These are phyloP conservation scores for Vachellia collinsii DNA, from an alignment of 306 rosid genomes.

Conservation along the genomic window DNA sequence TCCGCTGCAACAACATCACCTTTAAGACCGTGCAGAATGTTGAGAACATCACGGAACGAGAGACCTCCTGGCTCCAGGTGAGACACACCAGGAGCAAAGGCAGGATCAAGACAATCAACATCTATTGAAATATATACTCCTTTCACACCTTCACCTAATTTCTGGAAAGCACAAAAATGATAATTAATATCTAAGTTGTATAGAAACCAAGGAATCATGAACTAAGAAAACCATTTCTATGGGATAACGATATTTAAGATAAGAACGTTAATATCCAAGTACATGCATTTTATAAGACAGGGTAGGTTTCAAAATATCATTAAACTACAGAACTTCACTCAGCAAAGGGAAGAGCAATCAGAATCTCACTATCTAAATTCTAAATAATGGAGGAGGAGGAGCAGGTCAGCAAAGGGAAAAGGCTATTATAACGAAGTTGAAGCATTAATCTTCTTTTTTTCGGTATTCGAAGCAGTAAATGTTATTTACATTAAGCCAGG, in stretches of 20 bases:
- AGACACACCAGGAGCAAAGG: conserved; percentile 98
- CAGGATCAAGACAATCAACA: conserved; percentile 92
- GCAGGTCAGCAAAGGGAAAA: background rate
- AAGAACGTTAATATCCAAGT: background rate
- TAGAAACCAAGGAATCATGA: conserved; percentile 25
- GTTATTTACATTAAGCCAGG: background rate
- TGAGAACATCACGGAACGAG: conserved; percentile 86
- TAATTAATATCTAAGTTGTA: background rate
- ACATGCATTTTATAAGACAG: background rate
- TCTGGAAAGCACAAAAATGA: conserved; percentile 48
- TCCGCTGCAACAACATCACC: conserved; percentile 87
- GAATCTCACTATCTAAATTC: background rate
- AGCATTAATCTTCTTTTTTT: background rate
- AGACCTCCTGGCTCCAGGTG: conserved; percentile 97
- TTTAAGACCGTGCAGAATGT: conserved; percentile 89
- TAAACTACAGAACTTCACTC: background rate
- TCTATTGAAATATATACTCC: conserved; percentile 93
- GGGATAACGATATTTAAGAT: background rate
- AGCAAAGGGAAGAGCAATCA: background rate
- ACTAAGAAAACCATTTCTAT: background rate
- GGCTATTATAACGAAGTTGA: background rate
- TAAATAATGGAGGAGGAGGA: background rate
- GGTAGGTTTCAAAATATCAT: background rate
- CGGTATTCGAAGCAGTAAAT: background rate
- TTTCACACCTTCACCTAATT: conserved; percentile 93